These are phyloP conservation scores for Coemansia furcata DNA, from an alignment of 192 early-diverging fungal genomes.

Conservation along the genomic window DNA sequence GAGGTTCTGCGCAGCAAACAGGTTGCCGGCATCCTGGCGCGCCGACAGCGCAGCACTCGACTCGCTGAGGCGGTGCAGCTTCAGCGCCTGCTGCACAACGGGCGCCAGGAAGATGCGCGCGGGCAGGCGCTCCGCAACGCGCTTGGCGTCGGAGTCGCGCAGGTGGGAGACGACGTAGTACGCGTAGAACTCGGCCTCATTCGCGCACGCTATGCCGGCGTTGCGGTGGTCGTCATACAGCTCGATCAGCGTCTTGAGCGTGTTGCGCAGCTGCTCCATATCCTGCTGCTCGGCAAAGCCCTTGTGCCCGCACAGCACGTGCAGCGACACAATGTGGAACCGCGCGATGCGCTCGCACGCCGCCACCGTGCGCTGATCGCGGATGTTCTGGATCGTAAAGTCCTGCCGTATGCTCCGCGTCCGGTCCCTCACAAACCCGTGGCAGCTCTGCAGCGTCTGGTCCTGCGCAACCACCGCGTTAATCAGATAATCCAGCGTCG, in stretches of 20 bases:
- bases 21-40: conserved; percentile 52
- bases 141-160: conserved; percentile 69
- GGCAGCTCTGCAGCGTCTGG: conserved; percentile 60
- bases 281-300: conserved; percentile 78
- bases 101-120: conserved; percentile 57
- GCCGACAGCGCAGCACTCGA: conserved; percentile 49
- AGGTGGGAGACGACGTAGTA: conserved; percentile 81
- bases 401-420: conserved; percentile 83
- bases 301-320: conserved; percentile 66
- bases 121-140: conserved; percentile 61
- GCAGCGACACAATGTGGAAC: conserved; percentile 78
- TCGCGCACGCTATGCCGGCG: conserved; percentile 56
- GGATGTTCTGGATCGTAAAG: conserved; percentile 81
- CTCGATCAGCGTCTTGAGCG: conserved; percentile 79
- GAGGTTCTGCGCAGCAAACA: conserved; percentile 60
- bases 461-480: conserved; percentile 53
- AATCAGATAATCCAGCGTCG: conserved; percentile 69
- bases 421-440: conserved; percentile 83
- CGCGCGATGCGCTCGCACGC: conserved; percentile 83
- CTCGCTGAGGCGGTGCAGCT: conserved; percentile 62
- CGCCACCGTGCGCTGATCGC: conserved; percentile 63
- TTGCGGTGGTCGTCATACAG: conserved; percentile 77
- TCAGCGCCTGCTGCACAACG: conserved; percentile 66
- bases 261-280: conserved; percentile 85
- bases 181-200: conserved; percentile 89